These are phyloP conservation scores for Gonium pectorale DNA, from an alignment of 139 green algal species.

Conservation along the genomic window DNA sequence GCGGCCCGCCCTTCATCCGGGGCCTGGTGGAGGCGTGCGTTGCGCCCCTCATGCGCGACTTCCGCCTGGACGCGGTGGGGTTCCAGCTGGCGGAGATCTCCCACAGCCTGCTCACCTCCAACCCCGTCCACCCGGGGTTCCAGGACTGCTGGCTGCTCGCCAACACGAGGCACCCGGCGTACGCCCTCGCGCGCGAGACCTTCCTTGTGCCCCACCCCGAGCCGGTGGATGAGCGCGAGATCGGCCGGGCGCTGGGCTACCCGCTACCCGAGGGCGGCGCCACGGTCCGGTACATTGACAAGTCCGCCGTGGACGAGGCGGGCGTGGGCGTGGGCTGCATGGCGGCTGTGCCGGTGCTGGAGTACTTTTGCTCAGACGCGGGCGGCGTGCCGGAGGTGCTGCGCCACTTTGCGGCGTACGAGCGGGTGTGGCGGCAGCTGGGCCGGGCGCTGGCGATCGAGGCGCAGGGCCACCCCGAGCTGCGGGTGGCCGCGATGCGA, in stretches of 20 bases:
- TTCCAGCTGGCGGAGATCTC: background rate
- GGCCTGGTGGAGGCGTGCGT: background rate
- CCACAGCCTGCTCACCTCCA: background rate
- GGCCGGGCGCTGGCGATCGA: background rate
- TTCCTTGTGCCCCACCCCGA: background rate
- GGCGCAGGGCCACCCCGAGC: background rate
- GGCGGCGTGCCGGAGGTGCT: background rate
- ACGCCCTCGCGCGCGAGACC: background rate
- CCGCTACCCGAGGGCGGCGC: background rate
- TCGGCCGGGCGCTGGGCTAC: background rate
- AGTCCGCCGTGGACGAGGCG: background rate
- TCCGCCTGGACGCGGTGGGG: background rate
- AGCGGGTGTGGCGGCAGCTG: background rate
- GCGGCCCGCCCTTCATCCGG: background rate
- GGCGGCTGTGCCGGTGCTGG: background rate
- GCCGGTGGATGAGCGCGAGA: background rate
- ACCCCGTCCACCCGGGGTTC: background rate
- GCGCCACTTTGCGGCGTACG: background rate
- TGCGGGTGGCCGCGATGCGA: too few species aligned
- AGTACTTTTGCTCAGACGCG: background rate
- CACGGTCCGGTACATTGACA: conserved; percentile 19
- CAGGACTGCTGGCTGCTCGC: background rate
- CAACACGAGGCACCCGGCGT: background rate
- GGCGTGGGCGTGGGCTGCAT: too few species aligned
- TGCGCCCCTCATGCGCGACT: background rate